phyloP scores from a whole-genome alignment of 495 filamentous ascomycete genomes.

The Xylaria nigripes region DNA sequence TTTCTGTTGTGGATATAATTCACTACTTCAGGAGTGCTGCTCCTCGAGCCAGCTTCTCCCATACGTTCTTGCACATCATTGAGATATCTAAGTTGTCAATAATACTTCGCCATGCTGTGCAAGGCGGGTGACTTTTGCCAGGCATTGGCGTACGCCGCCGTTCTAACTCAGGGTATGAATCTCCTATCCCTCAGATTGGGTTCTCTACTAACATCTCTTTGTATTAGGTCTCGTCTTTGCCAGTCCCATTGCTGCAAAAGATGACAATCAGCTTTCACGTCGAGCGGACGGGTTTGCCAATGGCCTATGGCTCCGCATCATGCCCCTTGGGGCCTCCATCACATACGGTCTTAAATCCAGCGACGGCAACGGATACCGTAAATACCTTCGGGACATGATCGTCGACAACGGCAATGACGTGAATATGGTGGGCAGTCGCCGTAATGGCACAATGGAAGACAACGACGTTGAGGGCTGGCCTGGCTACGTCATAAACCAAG shows the following conservation, averaged over 20 bases:
- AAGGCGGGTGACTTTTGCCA: not conserved
- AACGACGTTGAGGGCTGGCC: constrained; percentile 47
- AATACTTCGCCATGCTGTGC: not conserved
- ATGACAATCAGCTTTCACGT: not conserved
- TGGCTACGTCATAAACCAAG: constrained; percentile 39
- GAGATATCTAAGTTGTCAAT: no score
- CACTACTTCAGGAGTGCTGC: no score
- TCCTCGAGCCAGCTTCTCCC: no score
- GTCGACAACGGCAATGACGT: constrained; percentile 27
- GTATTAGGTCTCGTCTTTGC: constrained; percentile 1
- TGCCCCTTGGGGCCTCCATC: constrained; percentile 51
- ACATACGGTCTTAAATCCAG: constrained; percentile 36
- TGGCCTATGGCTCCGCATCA: constrained; percentile 34
- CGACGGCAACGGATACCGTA: constrained; percentile 34
- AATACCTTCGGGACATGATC: constrained; percentile 22
- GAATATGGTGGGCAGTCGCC: constrained; percentile 44
- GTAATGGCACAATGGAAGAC: constrained; percentile 42
- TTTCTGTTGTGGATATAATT: no score
- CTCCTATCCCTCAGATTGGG: not conserved
- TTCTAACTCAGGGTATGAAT: constrained; percentile 3
- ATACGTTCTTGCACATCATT: no score
- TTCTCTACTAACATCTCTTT: not conserved
- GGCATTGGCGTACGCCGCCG: not conserved
- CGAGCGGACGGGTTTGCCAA: constrained; percentile 15
- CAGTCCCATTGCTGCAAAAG: not conserved